Conservation (phyloP, 495 filamentous ascomycete species). For the Daldinia concentrica region DNA sequence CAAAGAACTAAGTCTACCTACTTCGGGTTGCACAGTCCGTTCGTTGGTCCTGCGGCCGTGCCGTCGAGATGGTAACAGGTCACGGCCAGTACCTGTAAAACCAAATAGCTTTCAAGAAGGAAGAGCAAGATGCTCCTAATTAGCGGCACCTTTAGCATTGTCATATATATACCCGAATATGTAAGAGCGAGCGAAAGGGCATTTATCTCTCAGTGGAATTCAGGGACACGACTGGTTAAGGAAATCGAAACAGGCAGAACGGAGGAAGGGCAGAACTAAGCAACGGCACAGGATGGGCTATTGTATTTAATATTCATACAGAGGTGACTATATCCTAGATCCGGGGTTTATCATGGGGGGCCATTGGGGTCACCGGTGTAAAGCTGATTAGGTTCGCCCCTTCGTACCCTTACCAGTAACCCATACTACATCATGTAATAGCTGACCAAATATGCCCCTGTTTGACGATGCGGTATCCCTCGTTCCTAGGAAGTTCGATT, state of each 20-base stretch:
- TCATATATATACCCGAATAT: background rate
- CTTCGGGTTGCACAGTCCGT: conserved; percentile 31
- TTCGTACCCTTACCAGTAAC: conserved; percentile 8
- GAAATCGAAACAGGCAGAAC: background rate
- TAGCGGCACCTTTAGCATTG: conserved; percentile 16
- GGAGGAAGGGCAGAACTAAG: background rate
- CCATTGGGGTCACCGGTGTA: background rate
- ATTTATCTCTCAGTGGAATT: conserved; percentile 9
- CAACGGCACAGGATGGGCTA: background rate
- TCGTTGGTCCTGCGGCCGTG: conserved; percentile 24
- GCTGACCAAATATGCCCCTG: background rate
- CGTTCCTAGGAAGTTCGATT: no score
- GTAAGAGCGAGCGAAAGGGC: conserved; percentile 10
- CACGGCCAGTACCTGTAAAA: conserved; percentile 22
- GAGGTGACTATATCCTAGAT: background rate
- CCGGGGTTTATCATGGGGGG: conserved; percentile 4
- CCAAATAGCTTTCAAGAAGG: conserved; percentile 20
- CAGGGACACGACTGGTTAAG: conserved; percentile 2
- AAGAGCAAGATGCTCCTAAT: conserved; percentile 18
- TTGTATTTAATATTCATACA: conserved; percentile 16
- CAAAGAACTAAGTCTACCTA: background rate
- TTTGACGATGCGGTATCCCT: background rate
- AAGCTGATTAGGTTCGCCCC: conserved; percentile 16
- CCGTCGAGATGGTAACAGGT: conserved; percentile 33
- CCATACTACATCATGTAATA: background rate